Base-by-base conservation (phyloP, 2,329 filamentous ascomycete genomes). In the Nemania serpens region DNA sequence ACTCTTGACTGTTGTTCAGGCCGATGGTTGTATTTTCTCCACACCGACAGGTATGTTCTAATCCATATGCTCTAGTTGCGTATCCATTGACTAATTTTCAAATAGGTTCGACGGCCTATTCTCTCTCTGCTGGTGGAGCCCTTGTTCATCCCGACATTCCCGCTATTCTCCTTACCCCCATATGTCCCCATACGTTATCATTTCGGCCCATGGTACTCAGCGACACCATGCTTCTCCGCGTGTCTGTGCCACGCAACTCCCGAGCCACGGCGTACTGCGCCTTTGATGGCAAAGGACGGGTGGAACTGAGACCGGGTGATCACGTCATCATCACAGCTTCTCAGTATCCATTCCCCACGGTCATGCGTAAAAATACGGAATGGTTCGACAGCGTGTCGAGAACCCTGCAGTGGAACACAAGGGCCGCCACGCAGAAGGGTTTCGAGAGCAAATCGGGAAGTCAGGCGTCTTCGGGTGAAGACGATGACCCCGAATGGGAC, bases 181-280 rank as follows among this genome's bases (percentile, higher is more conserved):
- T 99, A 76, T 99, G 95, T 77, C 95, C 95, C 9, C 95, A 99
- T 74, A 98, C 94, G 0, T 83, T 99, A 15, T 97, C 92, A 13
- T 99, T 99, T 85, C 88, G 95, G 10, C 95, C 95, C 36, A 98
- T 99, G 95, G 91, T 99, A 7, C 86, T 99, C 50, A 96, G 93
- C 50, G 95, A 99, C 78, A 95, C 91, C 58, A 91, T 97, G 82
- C 88, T 93, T 15, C 86, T 99, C 62, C 91, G 93, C 52, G 91
- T 99, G 54, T 90, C 90, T 5, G 88, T 99, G 12, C 95, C 95
- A 0, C 84, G 84, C 64, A 88, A 89, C 71, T 96, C 91, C 41
- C 90, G 95, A 48, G 94, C 93, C 15, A 97, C 93, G 0, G 95
- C 95, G 1, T 97, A 97, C 81, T 97, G 94, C 74, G 92, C 93